Conservation (phyloP, 2,329 filamentous ascomycete species). For the Sclerotinia sclerotiorum region DNA sequence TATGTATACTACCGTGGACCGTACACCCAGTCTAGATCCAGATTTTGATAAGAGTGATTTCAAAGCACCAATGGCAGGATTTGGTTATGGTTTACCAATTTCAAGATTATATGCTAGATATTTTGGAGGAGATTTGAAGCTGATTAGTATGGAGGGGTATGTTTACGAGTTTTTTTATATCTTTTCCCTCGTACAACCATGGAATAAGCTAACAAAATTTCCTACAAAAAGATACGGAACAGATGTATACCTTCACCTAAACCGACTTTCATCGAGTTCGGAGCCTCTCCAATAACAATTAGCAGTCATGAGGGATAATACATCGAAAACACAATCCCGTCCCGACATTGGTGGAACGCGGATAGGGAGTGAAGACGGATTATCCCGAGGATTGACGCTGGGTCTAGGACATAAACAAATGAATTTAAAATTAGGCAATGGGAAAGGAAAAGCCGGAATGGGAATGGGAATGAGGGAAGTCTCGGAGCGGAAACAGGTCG, state of each 20-base stretch:
- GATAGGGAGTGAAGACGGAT: constrained; percentile 47
- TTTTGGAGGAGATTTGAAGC: constrained; percentile 93
- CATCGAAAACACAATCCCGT: constrained; percentile 10
- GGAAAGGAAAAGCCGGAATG: constrained; percentile 34
- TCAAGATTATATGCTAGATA: constrained; percentile 92
- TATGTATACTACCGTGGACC: constrained; percentile 99
- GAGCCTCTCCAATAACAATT: constrained; percentile 89
- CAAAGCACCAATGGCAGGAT: constrained; percentile 98
- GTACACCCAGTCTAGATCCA: constrained; percentile 90
- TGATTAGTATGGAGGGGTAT: constrained; percentile 99
- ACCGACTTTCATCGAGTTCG: constrained; percentile 90
- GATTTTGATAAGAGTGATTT: constrained; percentile 99
- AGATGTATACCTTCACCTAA: constrained; percentile 96
- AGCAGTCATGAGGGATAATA: constrained; percentile 76
- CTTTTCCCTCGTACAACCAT: constrained; percentile 11
- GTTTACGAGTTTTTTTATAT: constrained; percentile 40
- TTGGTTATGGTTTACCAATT: constrained; percentile 96
- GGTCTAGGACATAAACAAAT: constrained; percentile 52
- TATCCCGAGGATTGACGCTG: constrained; percentile 64
- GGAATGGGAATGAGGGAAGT: constrained; percentile 58
- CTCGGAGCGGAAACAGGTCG: constrained; percentile 84
- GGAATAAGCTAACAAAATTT: constrained; percentile 31
- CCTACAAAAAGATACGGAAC: constrained; percentile 75
- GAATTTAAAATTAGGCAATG: constrained; percentile 67
- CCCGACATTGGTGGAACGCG: constrained; percentile 4